Evolutionary conservation across 495 filamentous ascomycete species (phyloP).

Genomic region (Cryomyces minteri): DNA sequence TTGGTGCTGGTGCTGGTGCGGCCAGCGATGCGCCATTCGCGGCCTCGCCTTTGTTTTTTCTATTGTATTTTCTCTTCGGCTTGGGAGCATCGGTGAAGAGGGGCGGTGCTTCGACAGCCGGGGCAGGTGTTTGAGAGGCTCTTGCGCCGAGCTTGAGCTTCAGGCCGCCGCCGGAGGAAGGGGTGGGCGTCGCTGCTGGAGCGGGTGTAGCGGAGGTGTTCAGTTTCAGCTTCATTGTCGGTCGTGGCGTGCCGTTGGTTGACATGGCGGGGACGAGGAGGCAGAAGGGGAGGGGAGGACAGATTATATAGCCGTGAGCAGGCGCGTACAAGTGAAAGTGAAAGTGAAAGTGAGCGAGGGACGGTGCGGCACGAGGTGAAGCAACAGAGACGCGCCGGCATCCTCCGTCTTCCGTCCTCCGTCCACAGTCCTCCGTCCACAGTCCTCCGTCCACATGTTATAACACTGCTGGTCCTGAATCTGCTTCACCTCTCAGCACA

Average conservation of each 20-base stretch:
- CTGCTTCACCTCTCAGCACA: too few species aligned
- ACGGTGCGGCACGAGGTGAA: too few species aligned
- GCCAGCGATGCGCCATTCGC: constrained; percentile 10
- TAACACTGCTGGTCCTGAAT: too few species aligned
- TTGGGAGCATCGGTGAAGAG: constrained; percentile 9
- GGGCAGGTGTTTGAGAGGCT: constrained; percentile 7
- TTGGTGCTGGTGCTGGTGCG: constrained; percentile 8
- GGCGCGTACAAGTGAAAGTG: too few species aligned
- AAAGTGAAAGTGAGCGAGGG: too few species aligned
- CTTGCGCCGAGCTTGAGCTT: constrained; percentile 23
- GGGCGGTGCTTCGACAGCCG: constrained; percentile 4
- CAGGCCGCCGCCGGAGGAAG: background rate
- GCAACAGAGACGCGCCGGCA: too few species aligned
- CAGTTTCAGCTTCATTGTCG: constrained; percentile 7
- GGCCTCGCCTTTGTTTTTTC: constrained; percentile 13
- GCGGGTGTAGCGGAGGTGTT: background rate
- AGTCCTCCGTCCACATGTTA: too few species aligned
- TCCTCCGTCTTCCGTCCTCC: too few species aligned
- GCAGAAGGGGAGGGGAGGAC: too few species aligned
- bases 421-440: too few species aligned
- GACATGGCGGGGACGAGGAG: too few species aligned
- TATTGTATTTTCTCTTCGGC: constrained; percentile 16
- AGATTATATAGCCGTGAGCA: too few species aligned
- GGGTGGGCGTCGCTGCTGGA: background rate
- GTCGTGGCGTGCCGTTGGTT: background rate